Conservation (phyloP, 441 rosid species). For the Gossypium lobatum region DNA sequence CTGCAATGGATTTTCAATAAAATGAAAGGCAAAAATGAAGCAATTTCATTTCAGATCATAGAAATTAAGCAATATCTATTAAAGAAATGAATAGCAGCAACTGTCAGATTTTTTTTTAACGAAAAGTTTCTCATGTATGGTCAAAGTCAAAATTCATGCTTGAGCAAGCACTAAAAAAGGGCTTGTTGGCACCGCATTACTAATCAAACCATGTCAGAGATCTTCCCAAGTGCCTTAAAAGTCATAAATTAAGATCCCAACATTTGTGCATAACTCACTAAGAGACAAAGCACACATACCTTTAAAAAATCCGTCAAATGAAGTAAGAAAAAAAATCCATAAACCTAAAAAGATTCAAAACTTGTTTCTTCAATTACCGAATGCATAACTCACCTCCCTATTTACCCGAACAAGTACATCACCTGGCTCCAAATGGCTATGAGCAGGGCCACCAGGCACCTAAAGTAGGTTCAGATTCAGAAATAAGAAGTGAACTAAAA, state of each 20-base stretch:
- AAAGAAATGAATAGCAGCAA: not conserved
- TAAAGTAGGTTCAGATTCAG: constrained; percentile 26
- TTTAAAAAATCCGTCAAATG: not conserved
- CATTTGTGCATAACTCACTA: not conserved
- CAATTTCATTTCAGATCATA: not conserved
- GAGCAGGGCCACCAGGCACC: constrained; percentile 97
- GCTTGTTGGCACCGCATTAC: not conserved
- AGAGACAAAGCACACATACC: not conserved
- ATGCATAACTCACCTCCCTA: constrained; percentile 59
- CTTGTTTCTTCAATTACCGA: not conserved
- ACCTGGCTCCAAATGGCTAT: constrained; percentile 78
- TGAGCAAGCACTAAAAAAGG: not conserved
- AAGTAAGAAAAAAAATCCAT: not conserved
- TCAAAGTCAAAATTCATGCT: not conserved
- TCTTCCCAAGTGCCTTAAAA: not conserved
- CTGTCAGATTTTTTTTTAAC: not conserved
- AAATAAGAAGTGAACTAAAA: not conserved
- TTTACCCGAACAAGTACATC: constrained; percentile 87
- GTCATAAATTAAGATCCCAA: not conserved
- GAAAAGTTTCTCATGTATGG: not conserved
- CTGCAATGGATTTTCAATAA: constrained; percentile 39
- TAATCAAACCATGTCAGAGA: not conserved
- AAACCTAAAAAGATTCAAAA: not conserved
- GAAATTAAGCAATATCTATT: not conserved
- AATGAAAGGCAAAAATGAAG: constrained; percentile 14